Conservation (phyloP, 2,329 filamentous ascomycete genomes). For the Fusarium longipes region DNA sequence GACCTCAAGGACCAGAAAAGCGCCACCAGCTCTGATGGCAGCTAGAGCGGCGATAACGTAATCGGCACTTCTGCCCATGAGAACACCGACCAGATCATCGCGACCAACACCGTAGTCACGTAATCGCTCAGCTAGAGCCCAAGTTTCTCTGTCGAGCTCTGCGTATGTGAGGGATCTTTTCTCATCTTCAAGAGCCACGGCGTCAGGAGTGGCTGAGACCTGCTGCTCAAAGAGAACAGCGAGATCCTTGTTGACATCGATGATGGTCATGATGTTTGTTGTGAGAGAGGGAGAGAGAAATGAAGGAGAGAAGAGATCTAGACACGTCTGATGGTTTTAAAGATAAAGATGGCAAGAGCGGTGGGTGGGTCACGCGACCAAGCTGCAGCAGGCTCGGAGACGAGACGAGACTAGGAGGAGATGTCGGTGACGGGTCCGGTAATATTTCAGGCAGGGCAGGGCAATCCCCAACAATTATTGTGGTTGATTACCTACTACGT, state of each 20-base stretch:
- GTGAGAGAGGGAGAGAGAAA: conserved; percentile 6
- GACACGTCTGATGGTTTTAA: conserved; percentile 18
- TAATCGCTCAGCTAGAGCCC: conserved; percentile 71
- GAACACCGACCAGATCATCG: conserved; percentile 79
- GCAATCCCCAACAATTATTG: conserved; percentile 36
- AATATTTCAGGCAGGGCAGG: conserved; percentile 10
- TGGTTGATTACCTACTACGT: no score
- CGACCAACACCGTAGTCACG: conserved; percentile 75
- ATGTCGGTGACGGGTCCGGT: conserved; percentile 41
- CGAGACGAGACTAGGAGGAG: conserved; percentile 20
- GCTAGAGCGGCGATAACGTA: conserved; percentile 84
- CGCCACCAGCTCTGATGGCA: conserved; percentile 80
- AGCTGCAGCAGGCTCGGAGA: not conserved
- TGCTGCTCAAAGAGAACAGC: conserved; percentile 77
- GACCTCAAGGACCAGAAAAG: conserved; percentile 82
- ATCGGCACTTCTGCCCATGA: conserved; percentile 79
- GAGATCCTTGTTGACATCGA: conserved; percentile 79
- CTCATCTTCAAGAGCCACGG: conserved; percentile 78
- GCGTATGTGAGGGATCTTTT: conserved; percentile 74
- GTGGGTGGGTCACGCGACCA: conserved; percentile 48
- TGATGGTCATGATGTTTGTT: conserved; percentile 64
- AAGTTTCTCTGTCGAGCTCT: conserved; percentile 75
- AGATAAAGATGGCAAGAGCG: conserved; percentile 24
- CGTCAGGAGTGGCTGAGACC: conserved; percentile 74
- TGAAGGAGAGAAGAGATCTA: not conserved